phyloP scores from a whole-genome alignment of 2,329 filamentous ascomycete species.

The Paramyrothecium sp. region DNA sequence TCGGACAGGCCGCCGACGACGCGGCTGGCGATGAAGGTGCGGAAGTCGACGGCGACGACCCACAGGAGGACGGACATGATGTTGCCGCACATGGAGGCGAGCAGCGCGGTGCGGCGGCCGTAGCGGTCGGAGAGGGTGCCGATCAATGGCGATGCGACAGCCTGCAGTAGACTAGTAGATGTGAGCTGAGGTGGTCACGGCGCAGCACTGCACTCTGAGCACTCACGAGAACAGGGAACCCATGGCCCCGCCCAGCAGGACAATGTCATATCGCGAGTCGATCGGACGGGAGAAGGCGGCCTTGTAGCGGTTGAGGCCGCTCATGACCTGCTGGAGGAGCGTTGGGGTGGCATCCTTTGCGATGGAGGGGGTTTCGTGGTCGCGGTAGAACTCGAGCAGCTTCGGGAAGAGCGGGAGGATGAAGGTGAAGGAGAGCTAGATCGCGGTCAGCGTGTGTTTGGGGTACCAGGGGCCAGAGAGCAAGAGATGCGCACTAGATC shows the following conservation, averaged over 20 bases:
- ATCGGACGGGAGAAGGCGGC: conserved; percentile 88
- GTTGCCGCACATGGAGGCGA: conserved; percentile 91
- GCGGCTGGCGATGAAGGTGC: conserved; percentile 91
- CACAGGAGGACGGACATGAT: conserved; percentile 90
- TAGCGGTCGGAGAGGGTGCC: conserved; percentile 84
- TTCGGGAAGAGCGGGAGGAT: conserved; percentile 95
- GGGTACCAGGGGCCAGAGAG: background rate
- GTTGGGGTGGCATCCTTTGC: conserved; percentile 52
- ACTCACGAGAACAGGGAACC: conserved; percentile 81
- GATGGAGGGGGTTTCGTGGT: conserved; percentile 64
- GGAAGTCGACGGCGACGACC: conserved; percentile 91
- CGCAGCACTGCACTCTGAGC: background rate
- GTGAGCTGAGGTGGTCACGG: background rate
- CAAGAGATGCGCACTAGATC: conserved; percentile 67
- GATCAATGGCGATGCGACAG: conserved; percentile 87
- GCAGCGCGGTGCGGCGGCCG: conserved; percentile 81
- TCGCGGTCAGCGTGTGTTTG: background rate
- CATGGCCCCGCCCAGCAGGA: conserved; percentile 87
- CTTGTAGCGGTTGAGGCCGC: conserved; percentile 91
- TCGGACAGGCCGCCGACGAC: conserved; percentile 92
- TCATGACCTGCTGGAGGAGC: conserved; percentile 75
- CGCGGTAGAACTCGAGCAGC: conserved; percentile 93
- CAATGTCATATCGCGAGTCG: conserved; percentile 94
- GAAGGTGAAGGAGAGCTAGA: conserved; percentile 94
- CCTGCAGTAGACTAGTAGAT: conserved; percentile 73